These are phyloP conservation scores for Acanthamoeba castellanii DNA, from an alignment of 208 protist genomes.

Conservation along the genomic window DNA sequence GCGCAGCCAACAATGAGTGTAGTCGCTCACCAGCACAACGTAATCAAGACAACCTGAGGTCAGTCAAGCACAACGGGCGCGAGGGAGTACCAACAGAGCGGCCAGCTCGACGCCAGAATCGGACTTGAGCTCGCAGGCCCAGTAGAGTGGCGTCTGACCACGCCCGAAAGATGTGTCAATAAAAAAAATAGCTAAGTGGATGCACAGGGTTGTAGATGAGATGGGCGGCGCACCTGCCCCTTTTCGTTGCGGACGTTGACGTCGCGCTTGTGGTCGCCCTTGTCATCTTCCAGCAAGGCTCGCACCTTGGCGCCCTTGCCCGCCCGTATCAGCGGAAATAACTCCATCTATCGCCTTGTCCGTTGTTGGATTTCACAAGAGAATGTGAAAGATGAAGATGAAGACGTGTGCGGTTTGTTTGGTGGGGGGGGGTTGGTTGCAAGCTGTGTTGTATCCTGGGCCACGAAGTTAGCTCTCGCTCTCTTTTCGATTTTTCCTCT, in stretches of 20 bases:
- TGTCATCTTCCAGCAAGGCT: background rate
- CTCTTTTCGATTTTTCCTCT: background rate
- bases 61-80: too few species aligned
- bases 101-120: constrained; percentile 15
- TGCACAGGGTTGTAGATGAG: background rate
- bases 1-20: background rate
- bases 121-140: constrained; percentile 42
- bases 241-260: constrained; percentile 32
- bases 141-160: background rate
- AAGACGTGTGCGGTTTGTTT: too few species aligned
- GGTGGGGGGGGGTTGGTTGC: background rate
- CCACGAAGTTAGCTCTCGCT: background rate
- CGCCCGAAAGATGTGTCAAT: background rate
- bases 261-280: background rate
- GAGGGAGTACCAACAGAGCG: background rate
- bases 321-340: background rate
- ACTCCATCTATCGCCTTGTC: background rate
- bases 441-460: background rate
- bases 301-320: background rate
- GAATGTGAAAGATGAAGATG: background rate
- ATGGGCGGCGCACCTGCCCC: background rate
- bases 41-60: background rate
- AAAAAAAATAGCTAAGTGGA: too few species aligned
- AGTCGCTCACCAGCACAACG: too few species aligned
- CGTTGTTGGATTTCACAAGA: background rate